phyloP scores from a whole-genome alignment of 148 eudicot genomes.

The Drosera capensis region DNA sequence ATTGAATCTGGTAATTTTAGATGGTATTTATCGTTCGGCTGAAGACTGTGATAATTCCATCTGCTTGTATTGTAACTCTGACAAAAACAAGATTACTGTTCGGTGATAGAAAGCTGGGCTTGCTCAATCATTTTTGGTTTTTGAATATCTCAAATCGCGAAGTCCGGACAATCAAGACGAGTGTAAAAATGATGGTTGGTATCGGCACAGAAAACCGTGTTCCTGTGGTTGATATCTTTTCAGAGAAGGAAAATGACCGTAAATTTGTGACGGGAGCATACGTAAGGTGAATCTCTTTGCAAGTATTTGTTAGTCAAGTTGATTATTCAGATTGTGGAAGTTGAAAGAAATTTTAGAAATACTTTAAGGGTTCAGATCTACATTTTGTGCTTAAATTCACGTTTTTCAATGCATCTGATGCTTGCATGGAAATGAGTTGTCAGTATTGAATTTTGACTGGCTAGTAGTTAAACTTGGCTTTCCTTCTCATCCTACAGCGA shows the following conservation, averaged over 20 bases:
- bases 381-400: no score
- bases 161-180: constrained; percentile 13
- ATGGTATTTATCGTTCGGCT: constrained; percentile 49
- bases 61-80: constrained; percentile 15
- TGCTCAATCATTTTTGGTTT: constrained; percentile 16
- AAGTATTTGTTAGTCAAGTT: constrained; percentile 5
- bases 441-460: no score
- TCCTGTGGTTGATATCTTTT: constrained; percentile 18
- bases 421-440: no score
- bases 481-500: constrained; percentile 47
- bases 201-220: constrained; percentile 25
- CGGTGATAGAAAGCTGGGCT: constrained; percentile 14
- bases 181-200: constrained; percentile 61
- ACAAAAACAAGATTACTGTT: constrained; percentile 17
- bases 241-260: constrained; percentile 45
- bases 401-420: no score
- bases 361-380: background rate
- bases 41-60: constrained; percentile 29
- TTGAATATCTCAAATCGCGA: constrained; percentile 13
- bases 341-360: background rate
- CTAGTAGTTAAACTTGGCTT: constrained; percentile 9
- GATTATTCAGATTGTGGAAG: background rate
- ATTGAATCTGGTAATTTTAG: constrained; percentile 25
- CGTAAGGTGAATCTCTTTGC: constrained; percentile 51
- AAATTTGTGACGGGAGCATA: constrained; percentile 67